Evolutionary conservation across 177 flowering plant species (phyloP).

Genomic region (Vitis hybrid): DNA sequence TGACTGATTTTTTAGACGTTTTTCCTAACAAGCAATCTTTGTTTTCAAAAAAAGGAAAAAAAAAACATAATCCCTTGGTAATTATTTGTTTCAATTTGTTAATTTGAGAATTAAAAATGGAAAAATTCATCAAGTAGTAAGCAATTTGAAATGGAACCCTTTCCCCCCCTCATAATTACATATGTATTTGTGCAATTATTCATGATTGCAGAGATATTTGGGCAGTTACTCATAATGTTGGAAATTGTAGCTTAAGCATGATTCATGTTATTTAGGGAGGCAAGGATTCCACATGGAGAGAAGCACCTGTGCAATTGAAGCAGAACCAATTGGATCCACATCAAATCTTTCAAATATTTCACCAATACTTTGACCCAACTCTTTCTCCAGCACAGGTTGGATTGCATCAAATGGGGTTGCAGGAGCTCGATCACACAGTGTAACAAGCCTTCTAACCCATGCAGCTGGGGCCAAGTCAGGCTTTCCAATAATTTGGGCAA

Average conservation of each 20-base stretch:
- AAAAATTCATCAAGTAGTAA: no score
- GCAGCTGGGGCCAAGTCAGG: constrained; percentile 98
- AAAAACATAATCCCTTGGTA: no score
- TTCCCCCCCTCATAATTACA: no score
- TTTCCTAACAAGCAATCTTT: no score
- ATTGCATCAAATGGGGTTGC: constrained; percentile 64
- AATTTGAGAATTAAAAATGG: no score
- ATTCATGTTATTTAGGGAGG: not conserved
- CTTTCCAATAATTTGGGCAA: constrained; percentile 93
- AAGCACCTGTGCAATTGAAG: constrained; percentile 96
- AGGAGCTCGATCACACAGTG: constrained; percentile 91
- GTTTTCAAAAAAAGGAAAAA: no score
- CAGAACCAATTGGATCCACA: constrained; percentile 81
- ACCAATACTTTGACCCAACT: constrained; percentile 59
- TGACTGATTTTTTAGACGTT: no score
- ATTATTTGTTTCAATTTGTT: no score
- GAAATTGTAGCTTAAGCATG: not conserved
- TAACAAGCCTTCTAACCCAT: constrained; percentile 94
- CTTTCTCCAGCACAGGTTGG: constrained; percentile 64
- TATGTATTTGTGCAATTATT: no score
- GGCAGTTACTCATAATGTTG: no score
- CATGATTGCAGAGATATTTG: no score
- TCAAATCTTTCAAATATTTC: constrained; percentile 85
- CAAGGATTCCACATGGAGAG: not conserved
- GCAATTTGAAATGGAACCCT: no score